Conservation (phyloP, 306 rosid species). For the apple (Malus domestica) region DNA sequence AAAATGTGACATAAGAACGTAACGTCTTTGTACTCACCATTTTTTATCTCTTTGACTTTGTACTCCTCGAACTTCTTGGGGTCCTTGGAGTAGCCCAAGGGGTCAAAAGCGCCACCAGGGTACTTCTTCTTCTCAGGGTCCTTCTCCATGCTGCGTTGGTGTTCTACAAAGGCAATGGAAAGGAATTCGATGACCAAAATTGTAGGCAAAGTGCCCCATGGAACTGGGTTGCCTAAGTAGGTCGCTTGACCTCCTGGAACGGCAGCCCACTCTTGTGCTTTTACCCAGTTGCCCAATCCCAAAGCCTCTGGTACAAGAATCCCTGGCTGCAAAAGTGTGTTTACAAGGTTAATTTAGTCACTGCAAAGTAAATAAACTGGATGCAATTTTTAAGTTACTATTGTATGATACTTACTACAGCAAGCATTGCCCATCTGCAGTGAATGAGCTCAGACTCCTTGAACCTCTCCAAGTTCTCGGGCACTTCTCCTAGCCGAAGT, state of each 20-base stretch:
- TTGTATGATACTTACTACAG: constrained; percentile 61
- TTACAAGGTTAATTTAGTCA: background rate
- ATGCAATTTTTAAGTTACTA: background rate
- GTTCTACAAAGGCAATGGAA: constrained; percentile 87
- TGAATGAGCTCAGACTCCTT: constrained; percentile 95
- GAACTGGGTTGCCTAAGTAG: constrained; percentile 93
- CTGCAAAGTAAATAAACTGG: background rate
- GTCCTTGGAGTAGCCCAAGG: constrained; percentile 97
- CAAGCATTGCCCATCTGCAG: constrained; percentile 99
- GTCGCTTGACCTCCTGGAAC: constrained; percentile 92
- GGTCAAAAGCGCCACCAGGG: constrained; percentile 98
- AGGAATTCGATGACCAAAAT: constrained; percentile 82
- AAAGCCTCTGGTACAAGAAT: constrained; percentile 90
- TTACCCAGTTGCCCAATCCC: constrained; percentile 95
- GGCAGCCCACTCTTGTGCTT: constrained; percentile 98
- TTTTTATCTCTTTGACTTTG: constrained; percentile 88
- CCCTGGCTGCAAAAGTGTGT: constrained; percentile 66
- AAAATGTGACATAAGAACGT: background rate
- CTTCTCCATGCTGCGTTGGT: constrained; percentile 96
- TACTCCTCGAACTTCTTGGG: constrained; percentile 74
- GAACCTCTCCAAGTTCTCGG: constrained; percentile 93
- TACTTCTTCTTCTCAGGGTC: constrained; percentile 95
- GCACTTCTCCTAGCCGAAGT: constrained; percentile 86
- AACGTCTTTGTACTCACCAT: constrained; percentile 34
- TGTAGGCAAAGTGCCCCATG: constrained; percentile 98